Base-by-base conservation (phyloP, 169 alveolate species). In the Eimeria tenella region DNA sequence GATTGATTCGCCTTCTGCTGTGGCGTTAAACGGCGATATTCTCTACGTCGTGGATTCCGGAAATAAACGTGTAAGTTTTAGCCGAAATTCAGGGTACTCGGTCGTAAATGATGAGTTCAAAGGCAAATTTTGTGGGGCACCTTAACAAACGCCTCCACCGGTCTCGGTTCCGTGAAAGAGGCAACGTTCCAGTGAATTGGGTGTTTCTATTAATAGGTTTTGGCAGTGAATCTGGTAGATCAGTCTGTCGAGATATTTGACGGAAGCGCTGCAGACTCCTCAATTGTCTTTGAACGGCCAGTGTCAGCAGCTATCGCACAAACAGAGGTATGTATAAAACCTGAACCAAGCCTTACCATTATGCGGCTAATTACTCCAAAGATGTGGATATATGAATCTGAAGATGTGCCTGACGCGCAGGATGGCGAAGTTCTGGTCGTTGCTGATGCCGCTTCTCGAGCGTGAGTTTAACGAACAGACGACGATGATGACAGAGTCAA, bases 31-130 rank as follows among this genome's bases (percentile, higher is more conserved):
- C 63, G 19, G 53, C 2, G 65, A 3, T 21, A 56, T 1, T 0
- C 53, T 84, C 53, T 84, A 84, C 56, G 81, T 84, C 49, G 92
- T 63, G 23, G 92, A 84, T 63, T 84, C 92, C 15, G 92, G 92
- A 5, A 84, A 84, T 42, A 84, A n/a, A 21, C 81, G 92, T 13
- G 92, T 63, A 84, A 13, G 74, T 15, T 0, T 49, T 49, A 31
- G 42, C 2, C 42, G 42, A 31, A 31, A 0, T 31, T 31, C 2
- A 31, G 42, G 2, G 2, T 31, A 1, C 42, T 31, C 42, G 42
- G 42, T 2, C 42, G 42, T 31, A 31, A 31, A 31, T 31, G 42
- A 31, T 31, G 2, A 31, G 42, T 31, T 31, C 42, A 31, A 31
- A 31, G 42, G 42, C 42, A 31, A 31, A 31, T 31, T 1, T 2